These are phyloP conservation scores for Bisporella sp. DNA, from an alignment of 2,329 filamentous ascomycete species.

Conservation along the genomic window DNA sequence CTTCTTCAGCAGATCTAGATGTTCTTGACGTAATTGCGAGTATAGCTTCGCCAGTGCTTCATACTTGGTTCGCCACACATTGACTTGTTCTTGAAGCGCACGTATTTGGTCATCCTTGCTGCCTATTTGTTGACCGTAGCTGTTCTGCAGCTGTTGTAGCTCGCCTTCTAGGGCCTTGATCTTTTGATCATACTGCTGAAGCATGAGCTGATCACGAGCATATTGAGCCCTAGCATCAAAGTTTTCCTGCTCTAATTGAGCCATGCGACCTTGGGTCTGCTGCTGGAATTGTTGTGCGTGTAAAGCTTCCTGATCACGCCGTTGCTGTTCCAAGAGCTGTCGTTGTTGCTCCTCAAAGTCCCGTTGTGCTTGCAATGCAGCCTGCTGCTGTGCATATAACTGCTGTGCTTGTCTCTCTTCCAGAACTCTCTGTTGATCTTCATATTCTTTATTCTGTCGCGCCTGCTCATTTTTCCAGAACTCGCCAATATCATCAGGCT, in stretches of 20 bases:
- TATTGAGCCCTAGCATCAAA: slow-evolving; percentile 91
- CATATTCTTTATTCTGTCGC: slow-evolving; percentile 88
- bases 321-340: slow-evolving; percentile 78
- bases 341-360: slow-evolving; percentile 98
- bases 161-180: slow-evolving; percentile 91
- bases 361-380: slow-evolving; percentile 75
- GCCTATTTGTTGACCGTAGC: slow-evolving; percentile 73
- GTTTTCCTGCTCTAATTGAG: slow-evolving; percentile 92
- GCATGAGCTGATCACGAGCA: slow-evolving; percentile 92
- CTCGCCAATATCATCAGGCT: slow-evolving; percentile 91
- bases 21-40: slow-evolving; percentile 90
- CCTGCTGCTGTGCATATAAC: slow-evolving; percentile 73
- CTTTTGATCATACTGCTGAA: slow-evolving; percentile 91
- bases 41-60: slow-evolving; percentile 95
- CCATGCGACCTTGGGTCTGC: slow-evolving; percentile 92
- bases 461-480: slow-evolving; percentile 96
- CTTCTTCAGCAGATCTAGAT: slow-evolving; percentile 89
- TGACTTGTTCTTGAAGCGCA: slow-evolving; percentile 91
- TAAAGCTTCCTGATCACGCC: slow-evolving; percentile 83
- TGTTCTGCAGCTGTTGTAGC: slow-evolving; percentile 72
- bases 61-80: slow-evolving; percentile 96
- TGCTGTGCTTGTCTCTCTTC: slow-evolving; percentile 82
- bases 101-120: slow-evolving; percentile 95
- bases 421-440: slow-evolving; percentile 83
- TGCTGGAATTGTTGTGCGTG: slow-evolving; percentile 83